phyloP scores from a whole-genome alignment of 768 basidiomycete genomes.

The Macrolepiota fuliginosa region DNA sequence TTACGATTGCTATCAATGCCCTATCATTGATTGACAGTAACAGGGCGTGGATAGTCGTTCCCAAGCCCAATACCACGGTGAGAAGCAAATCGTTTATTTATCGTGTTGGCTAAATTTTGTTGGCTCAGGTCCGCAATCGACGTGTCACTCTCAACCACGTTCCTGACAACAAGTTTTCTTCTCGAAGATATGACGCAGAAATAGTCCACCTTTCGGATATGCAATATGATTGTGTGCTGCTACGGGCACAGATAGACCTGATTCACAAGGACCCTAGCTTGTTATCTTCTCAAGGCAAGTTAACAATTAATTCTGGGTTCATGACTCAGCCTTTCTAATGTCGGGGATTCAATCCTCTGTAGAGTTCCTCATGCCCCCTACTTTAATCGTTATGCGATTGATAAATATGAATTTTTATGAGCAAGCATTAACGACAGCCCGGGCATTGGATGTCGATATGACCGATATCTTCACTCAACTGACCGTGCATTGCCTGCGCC shows the following conservation, averaged over 20 bases:
- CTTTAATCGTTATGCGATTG: conserved; percentile 72
- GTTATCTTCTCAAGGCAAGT: conserved; percentile 64
- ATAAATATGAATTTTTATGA: conserved; percentile 79
- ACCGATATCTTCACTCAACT: conserved; percentile 78
- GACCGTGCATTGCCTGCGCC: conserved; percentile 73
- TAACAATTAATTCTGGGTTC: conserved; percentile 8
- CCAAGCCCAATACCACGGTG: conserved; percentile 48
- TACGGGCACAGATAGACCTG: conserved; percentile 77
- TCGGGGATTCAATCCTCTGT: conserved; percentile 4
- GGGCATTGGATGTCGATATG: conserved; percentile 81
- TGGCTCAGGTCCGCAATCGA: conserved; percentile 61
- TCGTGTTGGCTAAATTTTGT: background rate
- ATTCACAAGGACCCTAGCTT: conserved; percentile 63
- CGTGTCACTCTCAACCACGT: conserved; percentile 71
- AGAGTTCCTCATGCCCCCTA: conserved; percentile 55
- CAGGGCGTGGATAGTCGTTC: conserved; percentile 81
- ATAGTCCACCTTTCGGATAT: conserved; percentile 80
- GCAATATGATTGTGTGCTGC: conserved; percentile 70
- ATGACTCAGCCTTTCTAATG: conserved; percentile 15
- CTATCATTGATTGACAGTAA: conserved; percentile 78
- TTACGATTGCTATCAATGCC: conserved; percentile 86
- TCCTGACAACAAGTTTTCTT: conserved; percentile 68
- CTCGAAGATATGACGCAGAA: conserved; percentile 67
- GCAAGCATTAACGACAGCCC: conserved; percentile 74
- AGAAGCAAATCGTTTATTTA: conserved; percentile 15